Percentiles rank a stretch among this genome's conserved stretches.
Conservation (phyloP, 2,329 filamentous ascomycete species). For the Exutisphaerella laricina region DNA sequence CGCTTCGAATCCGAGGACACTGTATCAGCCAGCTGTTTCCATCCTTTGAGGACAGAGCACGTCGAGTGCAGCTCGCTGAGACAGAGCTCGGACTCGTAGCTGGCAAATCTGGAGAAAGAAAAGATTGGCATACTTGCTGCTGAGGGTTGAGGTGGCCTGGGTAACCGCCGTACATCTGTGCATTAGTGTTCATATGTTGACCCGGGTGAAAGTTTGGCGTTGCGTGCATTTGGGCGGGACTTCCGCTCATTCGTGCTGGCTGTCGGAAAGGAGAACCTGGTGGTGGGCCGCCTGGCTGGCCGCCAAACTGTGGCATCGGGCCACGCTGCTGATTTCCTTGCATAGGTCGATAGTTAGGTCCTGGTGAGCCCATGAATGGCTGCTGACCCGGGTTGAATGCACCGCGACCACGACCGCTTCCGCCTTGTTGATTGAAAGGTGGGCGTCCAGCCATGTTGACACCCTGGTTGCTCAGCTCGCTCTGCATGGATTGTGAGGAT, state of each 20-base stretch:
- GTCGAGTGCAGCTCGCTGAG: slow-evolving; percentile 15
- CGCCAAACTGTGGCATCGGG: slow-evolving; percentile 45
- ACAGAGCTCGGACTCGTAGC: slow-evolving; percentile 3
- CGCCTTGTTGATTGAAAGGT: slow-evolving; percentile 37
- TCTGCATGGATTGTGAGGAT: slow-evolving; percentile 77
- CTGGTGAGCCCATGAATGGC: slow-evolving; percentile 50
- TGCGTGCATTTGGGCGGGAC: slow-evolving; percentile 54
- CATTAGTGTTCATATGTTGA: slow-evolving; percentile 40
- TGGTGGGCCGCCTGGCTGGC: slow-evolving; percentile 17
- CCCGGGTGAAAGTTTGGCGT: slow-evolving; percentile 64
- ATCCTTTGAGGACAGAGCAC: slow-evolving; percentile 15
- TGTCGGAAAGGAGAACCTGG: slow-evolving; percentile 37
- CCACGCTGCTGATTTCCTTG: slow-evolving; percentile 48
- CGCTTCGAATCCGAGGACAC: slow-evolving; percentile 2
- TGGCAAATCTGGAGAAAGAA: slow-evolving; percentile 13
- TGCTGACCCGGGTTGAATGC: slow-evolving; percentile 43
- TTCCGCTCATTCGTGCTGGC: slow-evolving; percentile 52
- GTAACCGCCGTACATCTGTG: slow-evolving; percentile 58
- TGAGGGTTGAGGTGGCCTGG: slow-evolving; percentile 50
- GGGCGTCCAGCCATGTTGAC: slow-evolving; percentile 35
- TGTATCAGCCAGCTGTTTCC: slow-evolving; percentile 16
- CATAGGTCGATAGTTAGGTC: slow-evolving; percentile 47
- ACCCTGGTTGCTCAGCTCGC: slow-evolving; percentile 60
- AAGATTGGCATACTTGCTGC: slow-evolving; percentile 58
- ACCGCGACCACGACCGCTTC: slow-evolving; percentile 50